A percentile compares a stretch with the other conserved stretches of the same genome.
These are phyloP conservation scores for Sporothrix variecibatus DNA, from an alignment of 2,329 filamentous ascomycete species.

Conservation along the genomic window DNA sequence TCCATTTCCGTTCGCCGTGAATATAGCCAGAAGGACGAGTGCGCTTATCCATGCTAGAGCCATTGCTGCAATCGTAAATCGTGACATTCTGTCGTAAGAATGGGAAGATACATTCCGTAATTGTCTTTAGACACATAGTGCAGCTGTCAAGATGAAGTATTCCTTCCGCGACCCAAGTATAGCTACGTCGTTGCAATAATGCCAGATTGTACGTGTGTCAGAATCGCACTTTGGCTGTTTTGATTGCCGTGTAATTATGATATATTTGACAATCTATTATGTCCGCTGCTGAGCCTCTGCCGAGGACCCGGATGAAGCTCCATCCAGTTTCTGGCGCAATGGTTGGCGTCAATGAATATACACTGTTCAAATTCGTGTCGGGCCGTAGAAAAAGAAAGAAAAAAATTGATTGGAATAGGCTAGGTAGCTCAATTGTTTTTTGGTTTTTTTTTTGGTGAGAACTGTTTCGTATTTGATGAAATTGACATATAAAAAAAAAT, in stretches of 20 bases:
- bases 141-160: background rate
- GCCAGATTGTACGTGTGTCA: background rate
- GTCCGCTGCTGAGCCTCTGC: background rate
- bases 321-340: background rate
- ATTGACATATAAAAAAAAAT: no score
- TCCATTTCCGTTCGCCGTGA: background rate
- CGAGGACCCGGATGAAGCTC: background rate
- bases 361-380: no score
- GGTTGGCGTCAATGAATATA: background rate
- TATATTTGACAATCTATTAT: constrained; percentile 1
- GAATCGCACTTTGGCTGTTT: background rate
- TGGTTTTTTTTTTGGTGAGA: no score
- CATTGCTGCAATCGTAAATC: background rate
- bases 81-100: background rate
- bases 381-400: no score
- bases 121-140: background rate
- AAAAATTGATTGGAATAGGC: no score
- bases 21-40: background rate
- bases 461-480: no score
- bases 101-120: background rate
- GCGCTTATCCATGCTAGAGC: background rate
- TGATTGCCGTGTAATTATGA: background rate
- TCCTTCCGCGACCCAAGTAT: background rate
- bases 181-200: background rate
- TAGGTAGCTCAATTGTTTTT: no score